Evolutionary conservation across 352 stramenopile genomes (phyloP), one percentile per base, ranked within the genome.

Genomic region (Phytopythium ostracodes): DNA sequence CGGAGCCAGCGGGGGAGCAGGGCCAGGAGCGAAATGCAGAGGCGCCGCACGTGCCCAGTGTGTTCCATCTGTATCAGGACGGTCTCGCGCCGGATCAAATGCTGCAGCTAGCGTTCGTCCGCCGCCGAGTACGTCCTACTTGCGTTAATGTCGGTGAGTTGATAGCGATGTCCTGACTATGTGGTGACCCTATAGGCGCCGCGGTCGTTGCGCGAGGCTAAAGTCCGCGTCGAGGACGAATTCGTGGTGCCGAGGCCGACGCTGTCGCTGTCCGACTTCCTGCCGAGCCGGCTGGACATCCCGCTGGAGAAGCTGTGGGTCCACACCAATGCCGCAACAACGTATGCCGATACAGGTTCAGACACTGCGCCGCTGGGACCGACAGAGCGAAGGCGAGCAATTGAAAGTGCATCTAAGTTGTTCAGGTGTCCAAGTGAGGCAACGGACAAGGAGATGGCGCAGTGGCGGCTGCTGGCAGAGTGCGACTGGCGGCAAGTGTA

Each of bases 51-150:
- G 31, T 14, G 5, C 35, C 56, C 25, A 62, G 56, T 27, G 64
- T 87, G 25, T 89, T 89, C 59, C 70, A 74, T 29, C 70, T 91
- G n/a, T 91, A 91, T 54, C 82, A 91, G 52, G 62, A 76, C 58
- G 82, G 82, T 6, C 51, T 84, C 29, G 47, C 56, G 10, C 36
- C 75, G 0, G 75, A 89, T 18, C 82, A 89, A 46, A 72, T 77
- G 33, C 68, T 91, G 38, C 82, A 85, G 38, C 63, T 91, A 53
- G 77, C 78, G 35, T 91, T 73, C 58, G 71, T 85, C 14, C 68
- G 82, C 20, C 72, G 68, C 31, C 64, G 61, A 50, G 75, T 83
- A 56, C 47, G 66, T 56, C 29, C 1, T 29, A 18, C 25, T 33
- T n/a, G n/a, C n/a, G n/a, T n/a, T n/a, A n/a, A n/a, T n/a, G n/a